Base-by-base conservation (phyloP, 1,284 basidiomycete genomes). In the Moniliella sp. region DNA sequence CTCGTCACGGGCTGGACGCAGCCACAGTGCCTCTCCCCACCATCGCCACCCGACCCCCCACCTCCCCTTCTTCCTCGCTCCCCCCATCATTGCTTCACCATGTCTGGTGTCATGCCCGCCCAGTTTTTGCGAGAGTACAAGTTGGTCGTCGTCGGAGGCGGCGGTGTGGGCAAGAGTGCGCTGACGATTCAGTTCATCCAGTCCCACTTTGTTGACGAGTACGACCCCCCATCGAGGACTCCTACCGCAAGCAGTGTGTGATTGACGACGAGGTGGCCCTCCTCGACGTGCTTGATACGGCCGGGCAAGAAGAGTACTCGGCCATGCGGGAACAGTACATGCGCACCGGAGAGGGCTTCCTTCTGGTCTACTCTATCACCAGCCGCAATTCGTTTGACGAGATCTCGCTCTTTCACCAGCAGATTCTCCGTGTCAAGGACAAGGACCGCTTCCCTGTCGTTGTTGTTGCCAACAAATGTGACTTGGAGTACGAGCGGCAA, bases 321-420 rank as follows among this genome's bases (percentile, higher is more conserved):
- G 84, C 83, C 18, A 91, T 91, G 84, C 76, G 84, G 33, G 84
- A 91, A 61, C 84, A 91, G 55, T 91, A 91, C 67, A 91, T 86
- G 82, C 75, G 82, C 33, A 79, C 81, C 15, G 91, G 91, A 40
- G 91, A 97, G 65, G 91, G 91, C 3, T 99, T 93, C 70, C 71
- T 99, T 30, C 75, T 97, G 41, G 91, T 97, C 39, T 99, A 97
- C 66, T 88, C 83, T 41, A 97, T 97, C 66, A 94, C 88, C 11
- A 91, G 84, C 27, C 75, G 88, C 47, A 84, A 82, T 65, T 93
- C 84, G 27, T 97, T 94, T 57, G 86, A 94, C 64, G 79, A 86
- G 18, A 88, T 93, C 55, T 79, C 74, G 62, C 86, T 80, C 1
- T 94, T 97, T 72, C 82, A 94, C 62, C 84, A 93, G 63, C 88